Evolutionary conservation across 2,329 filamentous ascomycete genomes (phyloP), one percentile per base, ranked within the genome.

Genomic region (Penicillium sp.): DNA sequence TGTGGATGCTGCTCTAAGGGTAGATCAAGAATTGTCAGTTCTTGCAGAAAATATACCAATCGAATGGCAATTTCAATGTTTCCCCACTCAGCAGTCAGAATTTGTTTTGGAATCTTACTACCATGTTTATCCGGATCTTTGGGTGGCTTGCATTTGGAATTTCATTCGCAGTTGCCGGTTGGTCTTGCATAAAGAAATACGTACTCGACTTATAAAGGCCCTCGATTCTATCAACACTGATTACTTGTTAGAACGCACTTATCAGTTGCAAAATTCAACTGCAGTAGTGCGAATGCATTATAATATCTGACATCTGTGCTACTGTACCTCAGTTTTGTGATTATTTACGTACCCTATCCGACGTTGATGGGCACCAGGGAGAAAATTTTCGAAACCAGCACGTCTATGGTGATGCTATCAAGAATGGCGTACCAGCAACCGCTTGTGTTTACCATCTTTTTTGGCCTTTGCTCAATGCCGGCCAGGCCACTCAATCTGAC

Each of bases 61-160:
- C 12, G 28, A 49, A 35, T 56, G 53, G 53, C n/a, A 45, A 20
- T 56, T 56, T 12, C 28, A 51, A 26, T 23, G 35, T 2, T 43
- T 56, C 16, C 24, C 40, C 7, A 20, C 23, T 18, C 14, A 18
- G 16, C 30, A 23, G n/a, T 30, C 35, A 2, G 35, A 50, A 33
- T 9, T 45, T 30, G 50, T 56, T 14, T 40, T 53, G 23, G 53
- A 23, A 28, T 26, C 47, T 1, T 47, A 55, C 2, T 52, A 54
- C 26, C 59, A 60, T 33, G 30, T 52, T 33, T 62, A 62, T 35
- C 40, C 59, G 1, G 60, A 62, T 54, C 45, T 54, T 18, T 62
- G 60, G 60, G 35, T 56, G 9, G 47, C 60, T 38, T 56, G 46
- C 28, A 51, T 57, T 9, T 59, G 60, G 59, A 62, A 62, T 38